These are phyloP conservation scores for Trichophyton schoenleinii DNA, from an alignment of 2,329 filamentous ascomycete species.

Conservation along the genomic window DNA sequence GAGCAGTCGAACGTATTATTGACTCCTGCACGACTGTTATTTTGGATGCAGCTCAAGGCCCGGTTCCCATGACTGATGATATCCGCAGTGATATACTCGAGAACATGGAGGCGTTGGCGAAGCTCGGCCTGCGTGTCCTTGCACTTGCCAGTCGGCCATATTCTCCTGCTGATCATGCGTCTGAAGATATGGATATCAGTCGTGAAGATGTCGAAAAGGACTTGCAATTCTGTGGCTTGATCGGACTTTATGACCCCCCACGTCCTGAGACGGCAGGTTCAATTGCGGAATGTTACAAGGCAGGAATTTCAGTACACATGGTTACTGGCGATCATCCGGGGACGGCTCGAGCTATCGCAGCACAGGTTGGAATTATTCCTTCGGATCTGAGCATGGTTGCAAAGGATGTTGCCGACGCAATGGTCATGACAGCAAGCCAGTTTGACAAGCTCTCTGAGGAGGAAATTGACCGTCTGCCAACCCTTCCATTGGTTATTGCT, in stretches of 20 bases:
- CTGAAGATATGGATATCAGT: constrained; percentile 32
- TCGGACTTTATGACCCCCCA: constrained; percentile 76
- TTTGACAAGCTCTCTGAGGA: constrained; percentile 66
- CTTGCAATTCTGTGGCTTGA: constrained; percentile 65
- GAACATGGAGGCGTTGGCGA: constrained; percentile 57
- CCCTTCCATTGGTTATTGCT: constrained; percentile 46
- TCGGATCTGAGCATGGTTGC: constrained; percentile 48
- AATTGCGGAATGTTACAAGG: constrained; percentile 56
- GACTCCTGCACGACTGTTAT: constrained; percentile 47
- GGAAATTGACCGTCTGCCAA: constrained; percentile 52
- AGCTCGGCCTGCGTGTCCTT: constrained; percentile 56
- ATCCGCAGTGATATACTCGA: constrained; percentile 46
- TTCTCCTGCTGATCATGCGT: constrained; percentile 16
- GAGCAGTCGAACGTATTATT: constrained; percentile 51
- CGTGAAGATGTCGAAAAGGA: constrained; percentile 54
- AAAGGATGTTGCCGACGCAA: constrained; percentile 49
- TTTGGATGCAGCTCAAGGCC: constrained; percentile 30
- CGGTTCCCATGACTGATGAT: constrained; percentile 39
- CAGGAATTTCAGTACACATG: constrained; percentile 72
- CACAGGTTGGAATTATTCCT: constrained; percentile 65
- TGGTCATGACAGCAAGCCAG: constrained; percentile 63
- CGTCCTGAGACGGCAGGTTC: constrained; percentile 65
- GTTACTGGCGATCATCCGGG: constrained; percentile 71
- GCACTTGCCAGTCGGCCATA: constrained; percentile 46
- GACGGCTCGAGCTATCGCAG: constrained; percentile 65